Evolutionary conservation across 345 rosid genomes (phyloP).

Genomic region (Eucalyptus sp.): DNA sequence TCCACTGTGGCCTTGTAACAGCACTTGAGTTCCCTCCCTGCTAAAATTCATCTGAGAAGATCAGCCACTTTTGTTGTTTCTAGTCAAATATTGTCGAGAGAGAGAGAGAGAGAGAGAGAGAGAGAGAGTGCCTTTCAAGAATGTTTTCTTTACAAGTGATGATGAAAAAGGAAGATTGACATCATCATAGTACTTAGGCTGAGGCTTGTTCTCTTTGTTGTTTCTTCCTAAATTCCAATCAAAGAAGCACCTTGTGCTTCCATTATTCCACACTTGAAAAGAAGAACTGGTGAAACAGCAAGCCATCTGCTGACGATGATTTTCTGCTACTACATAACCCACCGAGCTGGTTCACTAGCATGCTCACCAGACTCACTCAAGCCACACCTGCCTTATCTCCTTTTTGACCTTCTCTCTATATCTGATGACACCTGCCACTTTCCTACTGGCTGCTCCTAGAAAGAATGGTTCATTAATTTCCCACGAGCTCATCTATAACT

Average conservation of each 20-base stretch:
- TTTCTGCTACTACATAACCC: not conserved
- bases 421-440: not conserved
- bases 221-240: constrained; percentile 52
- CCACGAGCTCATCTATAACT: not conserved
- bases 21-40: constrained; percentile 68
- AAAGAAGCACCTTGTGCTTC: constrained; percentile 26
- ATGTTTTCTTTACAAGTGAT: constrained; percentile 55
- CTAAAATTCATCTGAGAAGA: not conserved
- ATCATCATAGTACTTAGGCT: constrained; percentile 28
- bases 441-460: not conserved
- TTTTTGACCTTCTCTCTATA: not conserved
- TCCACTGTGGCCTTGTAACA: constrained; percentile 66
- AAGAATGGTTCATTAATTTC: not conserved
- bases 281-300: constrained; percentile 22
- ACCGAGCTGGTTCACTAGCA: not conserved
- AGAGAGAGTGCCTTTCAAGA: constrained; percentile 35
- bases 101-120: not conserved
- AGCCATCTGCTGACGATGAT: constrained; percentile 25
- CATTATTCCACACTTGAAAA: constrained; percentile 2
- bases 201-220: constrained; percentile 13
- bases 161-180: constrained; percentile 49
- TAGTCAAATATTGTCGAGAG: not conserved
- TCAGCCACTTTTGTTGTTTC: not conserved
- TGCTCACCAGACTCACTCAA: not conserved
- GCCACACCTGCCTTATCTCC: constrained; percentile 2